These are phyloP conservation scores for Colletotrichum musicola DNA, from an alignment of 2,329 filamentous ascomycete genomes.

Conservation along the genomic window DNA sequence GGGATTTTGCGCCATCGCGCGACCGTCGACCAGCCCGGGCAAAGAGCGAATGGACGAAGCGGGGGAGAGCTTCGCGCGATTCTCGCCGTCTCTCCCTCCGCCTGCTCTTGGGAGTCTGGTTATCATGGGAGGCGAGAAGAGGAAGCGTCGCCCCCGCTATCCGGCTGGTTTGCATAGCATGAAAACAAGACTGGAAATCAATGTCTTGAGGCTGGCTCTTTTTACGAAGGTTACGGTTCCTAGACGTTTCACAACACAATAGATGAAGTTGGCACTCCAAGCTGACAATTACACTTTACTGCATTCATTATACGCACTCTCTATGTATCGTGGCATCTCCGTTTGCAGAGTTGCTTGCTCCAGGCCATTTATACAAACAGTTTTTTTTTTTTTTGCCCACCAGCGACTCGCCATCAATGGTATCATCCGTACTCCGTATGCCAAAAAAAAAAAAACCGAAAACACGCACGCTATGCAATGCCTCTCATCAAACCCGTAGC, in stretches of 20 bases:
- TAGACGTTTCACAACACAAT: slow-evolving; percentile 39
- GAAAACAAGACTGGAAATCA: slow-evolving; percentile 24
- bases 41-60: not conserved
- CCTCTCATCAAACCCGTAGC: not conserved
- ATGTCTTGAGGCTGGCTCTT: slow-evolving; percentile 34
- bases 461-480: slow-evolving; percentile 32
- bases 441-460: slow-evolving; percentile 21
- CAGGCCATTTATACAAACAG: not conserved
- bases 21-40: not conserved
- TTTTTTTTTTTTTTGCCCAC: not conserved
- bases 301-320: slow-evolving; percentile 12
- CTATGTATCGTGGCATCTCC: not conserved
- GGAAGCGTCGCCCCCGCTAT: slow-evolving; percentile 16
- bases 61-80: slow-evolving; percentile 3
- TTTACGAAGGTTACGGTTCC: slow-evolving; percentile 38
- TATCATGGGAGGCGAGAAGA: slow-evolving; percentile 18
- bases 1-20: too few relatives aligned
- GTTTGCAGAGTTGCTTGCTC: not conserved
- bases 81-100: not conserved
- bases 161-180: slow-evolving; percentile 38
- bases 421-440: slow-evolving; percentile 36
- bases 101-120: slow-evolving; percentile 36
- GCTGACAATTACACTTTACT: slow-evolving; percentile 33
- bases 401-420: slow-evolving; percentile 6
- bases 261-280: slow-evolving; percentile 37